Base-by-base conservation (phyloP, 2,329 filamentous ascomycete species). In the Zopfia rhizophila region DNA sequence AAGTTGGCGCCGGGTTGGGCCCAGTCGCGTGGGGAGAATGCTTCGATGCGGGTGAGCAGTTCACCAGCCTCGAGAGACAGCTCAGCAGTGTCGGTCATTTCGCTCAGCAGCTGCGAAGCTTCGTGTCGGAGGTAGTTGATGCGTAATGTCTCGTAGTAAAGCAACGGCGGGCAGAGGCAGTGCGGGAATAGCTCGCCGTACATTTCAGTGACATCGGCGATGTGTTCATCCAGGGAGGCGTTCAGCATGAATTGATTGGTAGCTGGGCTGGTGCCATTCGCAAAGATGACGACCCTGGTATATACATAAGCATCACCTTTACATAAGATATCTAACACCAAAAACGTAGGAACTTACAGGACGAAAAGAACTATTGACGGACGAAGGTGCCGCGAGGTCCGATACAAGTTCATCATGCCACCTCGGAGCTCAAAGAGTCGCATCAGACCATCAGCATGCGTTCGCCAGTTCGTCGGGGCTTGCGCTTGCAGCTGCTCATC, bases 131-230 rank as follows among this genome's bases (percentile, higher is more conserved):
- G 42, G 7, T 58, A 39, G 21, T 58, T 63, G 18, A 62, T 60
- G 17, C 49, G 50, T n/a, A 69, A 46, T 25, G 65, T 53, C 17
- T 57, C 50, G 10, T 50, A 27, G 38, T 63, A 69, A 0, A 69
- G 50, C 1, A 46, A 19, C 3, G 54, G 59, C 4, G 66, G 65
- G 32, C 61, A 63, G 2, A 68, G 46, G 2, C 45, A 51, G 22
- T 66, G 60, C 1, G 66, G 64, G 25, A 68, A 68, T 7, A 69
- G 47, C 14, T 60, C 45, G 7, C 42, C 48, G 41, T 68, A 67
- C 3, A 62, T n/a, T 7, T 50, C 50, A 7, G 32, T 42, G 1
- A 63, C 47, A 19, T 65, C 49, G 12, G 45, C 30, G 7, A 57
- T 33, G n/a, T 59, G 50, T 8, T 55, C 24, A 1, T 53, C 31